Evolutionary conservation across 1,139 yeast genomes (phyloP).

Genomic region (Spencermartinsiella ligniputridi): DNA sequence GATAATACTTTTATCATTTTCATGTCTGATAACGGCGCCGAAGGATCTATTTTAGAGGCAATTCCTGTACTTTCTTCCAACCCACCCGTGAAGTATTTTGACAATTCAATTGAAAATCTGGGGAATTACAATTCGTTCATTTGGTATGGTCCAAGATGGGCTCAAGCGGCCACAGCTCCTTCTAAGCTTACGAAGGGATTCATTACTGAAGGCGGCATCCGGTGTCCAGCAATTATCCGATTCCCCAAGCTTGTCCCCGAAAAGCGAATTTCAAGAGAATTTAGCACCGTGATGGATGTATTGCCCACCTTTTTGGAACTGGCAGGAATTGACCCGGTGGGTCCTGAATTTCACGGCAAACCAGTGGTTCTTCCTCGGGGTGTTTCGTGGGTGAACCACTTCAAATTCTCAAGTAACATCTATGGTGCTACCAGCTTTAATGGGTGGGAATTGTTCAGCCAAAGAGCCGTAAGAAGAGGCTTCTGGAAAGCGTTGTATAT

Average conservation of each 20-base stretch:
- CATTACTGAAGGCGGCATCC: constrained; percentile 53
- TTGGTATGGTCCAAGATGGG: constrained; percentile 58
- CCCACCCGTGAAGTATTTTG: constrained; percentile 11
- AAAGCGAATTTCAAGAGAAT: constrained; percentile 37
- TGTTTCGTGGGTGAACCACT: constrained; percentile 35
- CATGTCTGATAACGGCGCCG: constrained; percentile 61
- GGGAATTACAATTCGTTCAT: constrained; percentile 48
- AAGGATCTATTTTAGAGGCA: constrained; percentile 54
- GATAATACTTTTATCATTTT: constrained; percentile 52
- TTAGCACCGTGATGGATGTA: constrained; percentile 55
- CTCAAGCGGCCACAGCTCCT: constrained; percentile 60
- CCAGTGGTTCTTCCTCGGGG: constrained; percentile 42
- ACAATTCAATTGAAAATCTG: constrained; percentile 45
- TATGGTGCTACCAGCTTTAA: constrained; percentile 46
- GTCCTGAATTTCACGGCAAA: constrained; percentile 35
- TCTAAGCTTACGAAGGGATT: constrained; percentile 48
- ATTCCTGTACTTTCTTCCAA: constrained; percentile 39
- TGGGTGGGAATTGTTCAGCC: constrained; percentile 59
- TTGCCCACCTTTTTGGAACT: constrained; percentile 50
- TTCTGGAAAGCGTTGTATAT: constrained; percentile 45
- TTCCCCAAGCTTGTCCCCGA: constrained; percentile 8
- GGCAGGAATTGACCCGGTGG: constrained; percentile 44
- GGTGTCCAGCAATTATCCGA: constrained; percentile 38
- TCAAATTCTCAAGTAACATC: constrained; percentile 19
- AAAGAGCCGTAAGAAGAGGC: constrained; percentile 53